A percentile compares a stretch with the other conserved stretches of the same genome.
These are phyloP conservation scores for Aurinia saxatilis DNA, from an alignment of 345 rosid genomes.

Conservation along the genomic window DNA sequence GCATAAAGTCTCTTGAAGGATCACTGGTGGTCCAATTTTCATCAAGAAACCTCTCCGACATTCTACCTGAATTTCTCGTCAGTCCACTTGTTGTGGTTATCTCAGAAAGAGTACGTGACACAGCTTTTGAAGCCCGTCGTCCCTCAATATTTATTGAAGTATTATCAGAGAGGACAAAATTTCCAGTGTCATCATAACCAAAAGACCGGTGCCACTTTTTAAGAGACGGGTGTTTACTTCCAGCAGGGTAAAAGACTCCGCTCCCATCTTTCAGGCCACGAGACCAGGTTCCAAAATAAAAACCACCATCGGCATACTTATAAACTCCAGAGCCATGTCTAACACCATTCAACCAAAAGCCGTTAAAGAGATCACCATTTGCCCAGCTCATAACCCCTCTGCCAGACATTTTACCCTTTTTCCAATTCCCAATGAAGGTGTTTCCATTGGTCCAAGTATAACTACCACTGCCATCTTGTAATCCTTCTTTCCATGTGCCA, in stretches of 20 bases:
- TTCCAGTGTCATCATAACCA: constrained; percentile 33
- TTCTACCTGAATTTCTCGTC: constrained; percentile 38
- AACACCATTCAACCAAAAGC: constrained; percentile 74
- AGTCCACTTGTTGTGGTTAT: constrained; percentile 40
- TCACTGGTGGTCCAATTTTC: constrained; percentile 34
- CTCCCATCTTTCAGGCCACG: constrained; percentile 76
- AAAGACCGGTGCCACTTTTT: constrained; percentile 43
- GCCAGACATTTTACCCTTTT: constrained; percentile 74
- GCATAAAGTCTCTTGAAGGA: constrained; percentile 32
- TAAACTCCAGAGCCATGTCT: constrained; percentile 85
- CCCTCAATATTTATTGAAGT: constrained; percentile 39
- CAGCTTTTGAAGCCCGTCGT: constrained; percentile 28
- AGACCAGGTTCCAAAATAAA: constrained; percentile 82
- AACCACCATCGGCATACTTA: constrained; percentile 69
- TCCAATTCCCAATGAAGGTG: constrained; percentile 75
- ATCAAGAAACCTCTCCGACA: constrained; percentile 45
- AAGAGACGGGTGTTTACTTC: constrained; percentile 60
- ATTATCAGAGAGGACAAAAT: constrained; percentile 33
- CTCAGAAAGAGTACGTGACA: constrained; percentile 62
- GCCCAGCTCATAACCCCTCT: constrained; percentile 91
- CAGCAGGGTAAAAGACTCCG: constrained; percentile 78
- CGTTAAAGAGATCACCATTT: constrained; percentile 71
- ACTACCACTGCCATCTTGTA: constrained; percentile 72
- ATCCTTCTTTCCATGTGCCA: constrained; percentile 90
- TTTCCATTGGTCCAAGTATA: constrained; percentile 80